Conservation (phyloP, 2,329 filamentous ascomycete genomes). For the Fusarium piperis region DNA sequence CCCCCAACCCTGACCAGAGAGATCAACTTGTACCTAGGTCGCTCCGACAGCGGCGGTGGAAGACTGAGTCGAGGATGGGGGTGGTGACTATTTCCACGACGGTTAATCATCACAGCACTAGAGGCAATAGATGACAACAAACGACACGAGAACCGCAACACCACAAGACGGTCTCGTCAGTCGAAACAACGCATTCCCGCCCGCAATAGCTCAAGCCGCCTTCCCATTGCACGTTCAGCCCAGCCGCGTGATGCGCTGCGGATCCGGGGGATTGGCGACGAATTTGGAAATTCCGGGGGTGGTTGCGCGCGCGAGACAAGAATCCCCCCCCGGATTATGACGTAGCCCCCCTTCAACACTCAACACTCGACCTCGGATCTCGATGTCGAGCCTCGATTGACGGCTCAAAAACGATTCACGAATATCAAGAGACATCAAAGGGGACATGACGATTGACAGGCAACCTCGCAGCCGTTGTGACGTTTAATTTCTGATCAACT, state of each 20-base stretch:
- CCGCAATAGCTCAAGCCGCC: background rate
- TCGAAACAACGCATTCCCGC: slow-evolving; percentile 4
- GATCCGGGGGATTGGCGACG: slow-evolving; percentile 1
- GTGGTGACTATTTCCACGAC: background rate
- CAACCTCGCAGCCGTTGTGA: slow-evolving; percentile 27
- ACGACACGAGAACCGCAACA: background rate
- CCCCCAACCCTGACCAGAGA: background rate
- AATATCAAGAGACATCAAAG: slow-evolving; percentile 19
- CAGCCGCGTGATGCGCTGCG: slow-evolving; percentile 17
- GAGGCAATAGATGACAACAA: background rate
- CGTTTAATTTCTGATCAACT: slow-evolving; percentile 24
- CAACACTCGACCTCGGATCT: slow-evolving; percentile 28
- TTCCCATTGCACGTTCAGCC: background rate
- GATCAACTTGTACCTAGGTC: slow-evolving; percentile 9
- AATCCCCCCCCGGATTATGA: slow-evolving; percentile 35
- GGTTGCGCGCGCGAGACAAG: background rate
- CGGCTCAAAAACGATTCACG: slow-evolving; percentile 1
- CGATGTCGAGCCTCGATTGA: slow-evolving; percentile 22
- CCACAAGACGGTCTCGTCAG: background rate
- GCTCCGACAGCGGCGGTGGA: slow-evolving; percentile 13
- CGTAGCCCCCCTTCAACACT: slow-evolving; percentile 16
- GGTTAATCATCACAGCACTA: background rate
- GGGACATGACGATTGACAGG: slow-evolving; percentile 11
- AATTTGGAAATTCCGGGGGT: slow-evolving; percentile 29
- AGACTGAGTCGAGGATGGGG: background rate